phyloP scores from a whole-genome alignment of 2,329 filamentous ascomycete species.

The Ascomycota sp. region DNA sequence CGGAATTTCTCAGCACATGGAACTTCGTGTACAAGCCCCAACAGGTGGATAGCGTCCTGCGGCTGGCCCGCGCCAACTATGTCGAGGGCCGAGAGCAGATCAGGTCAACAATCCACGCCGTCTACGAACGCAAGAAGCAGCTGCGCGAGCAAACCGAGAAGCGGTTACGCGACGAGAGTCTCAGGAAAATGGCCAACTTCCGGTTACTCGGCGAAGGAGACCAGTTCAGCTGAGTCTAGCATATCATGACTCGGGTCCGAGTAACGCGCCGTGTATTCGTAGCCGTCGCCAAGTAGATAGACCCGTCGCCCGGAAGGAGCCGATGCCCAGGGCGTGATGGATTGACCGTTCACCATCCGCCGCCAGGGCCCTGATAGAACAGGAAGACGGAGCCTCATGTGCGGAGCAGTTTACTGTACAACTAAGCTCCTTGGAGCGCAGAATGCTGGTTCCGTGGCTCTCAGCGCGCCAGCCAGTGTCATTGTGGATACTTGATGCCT shows the following conservation, averaged over 20 bases:
- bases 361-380: too few species aligned
- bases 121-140: slow-evolving; percentile 79
- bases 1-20: slow-evolving; percentile 86
- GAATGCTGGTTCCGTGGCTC: too few species aligned
- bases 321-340: too few species aligned
- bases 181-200: slow-evolving; percentile 23
- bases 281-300: too few species aligned
- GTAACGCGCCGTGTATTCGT: too few species aligned
- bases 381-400: too few species aligned
- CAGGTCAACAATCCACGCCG: slow-evolving; percentile 54
- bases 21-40: slow-evolving; percentile 91
- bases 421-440: too few species aligned
- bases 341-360: too few species aligned
- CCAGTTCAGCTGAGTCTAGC: slow-evolving; percentile 29
- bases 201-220: slow-evolving; percentile 39
- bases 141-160: slow-evolving; percentile 31
- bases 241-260: not conserved
- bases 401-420: too few species aligned
- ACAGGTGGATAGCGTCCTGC: slow-evolving; percentile 67
- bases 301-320: too few species aligned
- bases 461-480: too few species aligned
- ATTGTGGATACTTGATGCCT: too few species aligned
- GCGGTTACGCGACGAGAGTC: slow-evolving; percentile 15
- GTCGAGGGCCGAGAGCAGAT: slow-evolving; percentile 61
- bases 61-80: slow-evolving; percentile 69